Base-by-base conservation (phyloP, 495 filamentous ascomycete genomes). In the Amniculicola lignicola region DNA sequence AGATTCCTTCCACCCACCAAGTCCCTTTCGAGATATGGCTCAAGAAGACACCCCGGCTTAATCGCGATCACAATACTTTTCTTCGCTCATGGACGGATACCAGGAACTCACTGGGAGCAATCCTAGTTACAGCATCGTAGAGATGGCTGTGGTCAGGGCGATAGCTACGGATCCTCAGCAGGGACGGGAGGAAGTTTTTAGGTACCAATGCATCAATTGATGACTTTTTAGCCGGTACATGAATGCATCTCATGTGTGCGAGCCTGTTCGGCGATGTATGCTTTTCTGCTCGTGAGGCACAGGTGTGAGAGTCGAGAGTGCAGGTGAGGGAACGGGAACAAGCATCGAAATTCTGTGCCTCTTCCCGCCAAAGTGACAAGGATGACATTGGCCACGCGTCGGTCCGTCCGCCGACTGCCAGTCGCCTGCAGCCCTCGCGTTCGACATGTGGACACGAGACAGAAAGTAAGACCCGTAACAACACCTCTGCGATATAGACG, bases 11-110 rank as follows among this genome's bases (percentile, higher is more conserved):
- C 84, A 93, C 78, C 82, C 84, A 83, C 80, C 83, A 68, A 72
- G 75, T 72, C 76, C 80, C 83, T 92, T 74, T 92, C 87, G 72
- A 80, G 72, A 74, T 68, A 73, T 76, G 79, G 82, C 75, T 85
- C 82, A 84, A 83, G 83, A 80, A 81, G 82, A 76, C 77, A 87
- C 89, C 92, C 89, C 89, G 88, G 89, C 89, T 95, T 93, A 95
- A 89, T 93, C 82, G 87, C 80, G 85, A 83, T 85, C 86, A 27
- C n/a, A n/a, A n/a, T n/a, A 36, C 73, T 67, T 19, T 67, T 82
- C 72, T 82, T 72, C 77, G 81, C 81, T 77, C 10, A 22, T 35
- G 24, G 62, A 61, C 62, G 21, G 41, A 28, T 65, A 65, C 62
- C 62, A 54, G 62, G 58, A 58, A 40, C 44, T 58, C 52, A 33